Conservation (phyloP, 805 yeast genomes). For the Metschnikowia similis region DNA sequence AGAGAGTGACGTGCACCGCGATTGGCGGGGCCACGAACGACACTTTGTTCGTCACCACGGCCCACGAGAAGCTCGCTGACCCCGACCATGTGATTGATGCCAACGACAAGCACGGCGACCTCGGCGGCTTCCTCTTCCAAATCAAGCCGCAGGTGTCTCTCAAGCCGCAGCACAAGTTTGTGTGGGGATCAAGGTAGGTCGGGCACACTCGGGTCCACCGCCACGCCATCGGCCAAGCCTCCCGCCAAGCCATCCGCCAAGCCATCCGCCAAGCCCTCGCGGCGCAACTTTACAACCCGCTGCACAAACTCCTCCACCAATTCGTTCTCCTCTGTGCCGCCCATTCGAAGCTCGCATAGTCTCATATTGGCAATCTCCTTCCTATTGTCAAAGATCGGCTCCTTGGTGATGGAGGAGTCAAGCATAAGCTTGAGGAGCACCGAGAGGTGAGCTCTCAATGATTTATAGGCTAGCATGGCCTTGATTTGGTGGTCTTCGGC, state of each 20-base stretch:
- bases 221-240: too few relatives aligned
- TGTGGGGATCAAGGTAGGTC: slow-evolving; percentile 2
- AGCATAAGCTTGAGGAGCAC: slow-evolving; percentile 44
- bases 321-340: slow-evolving; percentile 65
- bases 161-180: slow-evolving; percentile 21
- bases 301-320: slow-evolving; percentile 66
- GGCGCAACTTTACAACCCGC: slow-evolving; percentile 28
- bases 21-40: slow-evolving; percentile 51
- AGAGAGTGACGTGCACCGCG: slow-evolving; percentile 62
- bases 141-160: slow-evolving; percentile 33
- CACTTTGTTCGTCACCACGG: slow-evolving; percentile 67
- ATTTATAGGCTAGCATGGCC: slow-evolving; percentile 45
- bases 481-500: slow-evolving; percentile 42
- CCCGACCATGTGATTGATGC: slow-evolving; percentile 23
- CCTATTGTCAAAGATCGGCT: slow-evolving; percentile 50
- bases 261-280: not conserved
- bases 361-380: slow-evolving; percentile 57
- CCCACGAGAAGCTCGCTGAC: slow-evolving; percentile 46
- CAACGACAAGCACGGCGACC: slow-evolving; percentile 35
- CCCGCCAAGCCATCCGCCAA: too few relatives aligned
- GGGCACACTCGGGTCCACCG: not conserved
- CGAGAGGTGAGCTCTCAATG: slow-evolving; percentile 54
- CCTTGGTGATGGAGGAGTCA: slow-evolving; percentile 47
- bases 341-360: slow-evolving; percentile 53
- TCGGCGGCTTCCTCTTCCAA: slow-evolving; percentile 60